Percentiles rank a stretch among this genome's conserved stretches.
Evolutionary conservation across 306 rosid species (phyloP).

Genomic region (Gynostemma pentaphyllum): DNA sequence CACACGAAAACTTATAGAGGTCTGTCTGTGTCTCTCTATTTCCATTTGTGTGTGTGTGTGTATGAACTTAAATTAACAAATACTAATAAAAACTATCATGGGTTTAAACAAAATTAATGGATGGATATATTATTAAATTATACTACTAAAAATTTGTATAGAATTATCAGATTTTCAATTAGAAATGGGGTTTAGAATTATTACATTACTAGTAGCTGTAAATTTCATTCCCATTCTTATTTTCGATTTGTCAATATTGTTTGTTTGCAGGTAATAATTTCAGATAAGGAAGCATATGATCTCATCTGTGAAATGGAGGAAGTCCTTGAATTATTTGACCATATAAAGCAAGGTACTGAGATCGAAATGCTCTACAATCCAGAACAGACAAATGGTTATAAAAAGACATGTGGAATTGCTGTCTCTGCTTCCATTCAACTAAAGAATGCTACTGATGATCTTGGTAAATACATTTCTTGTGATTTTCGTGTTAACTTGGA

Average conservation of each 20-base stretch:
- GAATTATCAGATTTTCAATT: background rate
- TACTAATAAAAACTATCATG: no score
- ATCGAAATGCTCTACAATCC: background rate
- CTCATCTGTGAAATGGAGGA: background rate
- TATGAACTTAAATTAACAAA: no score
- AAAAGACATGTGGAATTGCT: conserved; percentile 1
- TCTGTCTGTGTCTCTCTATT: background rate
- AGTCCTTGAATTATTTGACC: conserved; percentile 1
- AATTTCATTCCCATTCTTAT: background rate
- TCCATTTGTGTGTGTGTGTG: background rate
- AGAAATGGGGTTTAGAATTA: background rate
- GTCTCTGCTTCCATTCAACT: background rate
- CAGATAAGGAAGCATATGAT: background rate
- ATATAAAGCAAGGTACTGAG: background rate
- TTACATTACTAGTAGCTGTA: background rate
- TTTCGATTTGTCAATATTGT: background rate
- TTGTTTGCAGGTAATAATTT: background rate
- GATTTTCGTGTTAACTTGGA: background rate
- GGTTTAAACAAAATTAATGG: no score
- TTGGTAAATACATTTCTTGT: background rate
- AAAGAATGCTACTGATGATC: background rate
- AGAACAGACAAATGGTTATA: background rate
- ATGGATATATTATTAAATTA: background rate
- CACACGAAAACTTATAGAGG: background rate
- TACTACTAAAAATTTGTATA: background rate